Percentiles rank a stretch among this genome's conserved stretches.
Conservation (phyloP, 208 protist genomes). For the Leishmania turanica region DNA sequence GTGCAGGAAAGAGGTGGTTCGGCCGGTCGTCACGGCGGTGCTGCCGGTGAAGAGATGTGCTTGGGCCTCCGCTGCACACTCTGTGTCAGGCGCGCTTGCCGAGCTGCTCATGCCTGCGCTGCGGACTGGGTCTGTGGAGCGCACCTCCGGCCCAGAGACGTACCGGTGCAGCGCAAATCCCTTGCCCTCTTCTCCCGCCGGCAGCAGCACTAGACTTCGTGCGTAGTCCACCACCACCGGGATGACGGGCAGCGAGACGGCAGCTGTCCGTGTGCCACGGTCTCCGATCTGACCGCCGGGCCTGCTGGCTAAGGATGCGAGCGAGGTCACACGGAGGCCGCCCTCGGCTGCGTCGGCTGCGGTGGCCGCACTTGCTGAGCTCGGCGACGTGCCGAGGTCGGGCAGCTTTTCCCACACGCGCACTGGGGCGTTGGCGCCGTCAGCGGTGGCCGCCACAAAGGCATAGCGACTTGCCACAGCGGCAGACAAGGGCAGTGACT, state of each 20-base stretch:
- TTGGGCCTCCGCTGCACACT: background rate
- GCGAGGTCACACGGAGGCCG: background rate
- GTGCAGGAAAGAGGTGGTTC: constrained; percentile 28
- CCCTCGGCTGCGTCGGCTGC: constrained; percentile 1
- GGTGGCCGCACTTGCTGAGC: background rate
- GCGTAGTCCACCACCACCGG: constrained; percentile 52
- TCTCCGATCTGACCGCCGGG: background rate
- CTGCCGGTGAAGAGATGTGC: background rate
- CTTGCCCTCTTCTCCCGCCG: constrained; percentile 14
- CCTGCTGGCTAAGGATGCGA: background rate
- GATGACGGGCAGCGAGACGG: constrained; percentile 13
- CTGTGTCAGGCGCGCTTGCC: background rate
- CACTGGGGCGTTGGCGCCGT: background rate
- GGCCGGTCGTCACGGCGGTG: constrained; percentile 5
- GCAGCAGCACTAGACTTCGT: constrained; percentile 39
- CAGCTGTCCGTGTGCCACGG: background rate
- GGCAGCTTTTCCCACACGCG: constrained; percentile 7
- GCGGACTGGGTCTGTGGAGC: background rate
- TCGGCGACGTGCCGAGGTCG: background rate
- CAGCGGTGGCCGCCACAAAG: background rate
- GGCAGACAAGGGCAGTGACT: constrained; percentile 8
- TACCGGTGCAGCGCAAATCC: constrained; percentile 63
- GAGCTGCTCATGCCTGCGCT: background rate
- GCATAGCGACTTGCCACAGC: constrained; percentile 13
- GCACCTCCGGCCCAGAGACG: constrained; percentile 24